These are phyloP conservation scores for Neurospora hispaniola DNA, from an alignment of 495 filamentous ascomycete genomes.

Conservation along the genomic window DNA sequence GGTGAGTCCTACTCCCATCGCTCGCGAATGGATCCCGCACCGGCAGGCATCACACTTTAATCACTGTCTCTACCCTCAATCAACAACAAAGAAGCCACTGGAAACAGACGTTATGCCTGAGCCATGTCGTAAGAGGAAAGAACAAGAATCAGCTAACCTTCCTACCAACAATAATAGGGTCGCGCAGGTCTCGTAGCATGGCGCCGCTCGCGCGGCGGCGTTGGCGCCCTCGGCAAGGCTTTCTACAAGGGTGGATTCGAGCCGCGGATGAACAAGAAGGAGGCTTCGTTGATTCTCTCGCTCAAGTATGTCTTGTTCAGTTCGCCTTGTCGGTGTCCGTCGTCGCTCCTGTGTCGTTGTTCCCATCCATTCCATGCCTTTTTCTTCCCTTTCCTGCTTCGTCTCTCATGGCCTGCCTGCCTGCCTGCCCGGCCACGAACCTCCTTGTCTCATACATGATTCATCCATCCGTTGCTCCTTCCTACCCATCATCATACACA, in stretches of 20 bases:
- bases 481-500: not conserved
- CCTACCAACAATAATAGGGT: slow-evolving; percentile 44
- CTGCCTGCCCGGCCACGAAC: not conserved
- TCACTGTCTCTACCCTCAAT: not conserved
- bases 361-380: not conserved
- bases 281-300: slow-evolving; percentile 85
- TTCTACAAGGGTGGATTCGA: slow-evolving; percentile 99
- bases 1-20: slow-evolving; percentile 33
- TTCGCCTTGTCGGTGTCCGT: not conserved
- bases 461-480: not conserved
- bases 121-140: not conserved
- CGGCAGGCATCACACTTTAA: not conserved
- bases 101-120: not conserved
- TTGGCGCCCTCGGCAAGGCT: slow-evolving; percentile 69
- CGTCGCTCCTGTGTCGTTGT: not conserved
- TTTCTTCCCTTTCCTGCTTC: not conserved
- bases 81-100: not conserved
- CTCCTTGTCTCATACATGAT: not conserved
- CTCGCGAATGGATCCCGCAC: not conserved
- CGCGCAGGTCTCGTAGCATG: slow-evolving; percentile 84
- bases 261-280: slow-evolving; percentile 78
- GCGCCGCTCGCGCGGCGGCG: slow-evolving; percentile 67
- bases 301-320: slow-evolving; percentile 54
- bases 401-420: not conserved
- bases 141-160: not conserved